Conservation (phyloP, 2,329 filamentous ascomycete genomes). For the Trichoderma sp. region DNA sequence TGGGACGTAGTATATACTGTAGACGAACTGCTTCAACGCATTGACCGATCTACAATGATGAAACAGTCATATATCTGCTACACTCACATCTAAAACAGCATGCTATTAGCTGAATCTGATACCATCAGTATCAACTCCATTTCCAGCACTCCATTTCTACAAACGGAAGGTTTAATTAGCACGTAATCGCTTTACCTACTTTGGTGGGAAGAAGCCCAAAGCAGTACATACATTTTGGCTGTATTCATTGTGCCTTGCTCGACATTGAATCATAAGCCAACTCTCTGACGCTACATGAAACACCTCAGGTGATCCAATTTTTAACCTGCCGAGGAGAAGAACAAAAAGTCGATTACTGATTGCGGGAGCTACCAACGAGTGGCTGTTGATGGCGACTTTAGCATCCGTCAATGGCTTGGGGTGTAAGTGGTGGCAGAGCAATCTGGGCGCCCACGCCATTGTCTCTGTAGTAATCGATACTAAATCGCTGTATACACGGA, state of each 20-base stretch:
- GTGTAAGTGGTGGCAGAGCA: background rate
- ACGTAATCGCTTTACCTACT: background rate
- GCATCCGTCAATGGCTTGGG: conserved; percentile 1
- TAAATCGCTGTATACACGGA: background rate
- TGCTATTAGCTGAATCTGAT: background rate
- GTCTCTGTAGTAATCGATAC: background rate
- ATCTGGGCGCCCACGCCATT: background rate
- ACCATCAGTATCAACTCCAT: background rate
- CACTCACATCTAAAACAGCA: background rate
- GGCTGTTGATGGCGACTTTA: conserved; percentile 18
- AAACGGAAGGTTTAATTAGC: background rate
- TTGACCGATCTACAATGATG: background rate
- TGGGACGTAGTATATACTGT: background rate
- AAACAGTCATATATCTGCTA: background rate
- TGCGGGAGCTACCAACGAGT: background rate
- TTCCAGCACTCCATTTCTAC: background rate
- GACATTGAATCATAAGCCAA: background rate
- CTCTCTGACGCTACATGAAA: conserved; percentile 1
- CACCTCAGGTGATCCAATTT: conserved; percentile 4
- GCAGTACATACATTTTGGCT: background rate
- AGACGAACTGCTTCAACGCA: background rate
- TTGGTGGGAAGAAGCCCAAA: background rate
- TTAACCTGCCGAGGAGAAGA: background rate
- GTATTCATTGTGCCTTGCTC: background rate
- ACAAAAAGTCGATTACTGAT: background rate